Conservation (phyloP, 176 grass and related monocot genomes). For the Phragmites australis region DNA sequence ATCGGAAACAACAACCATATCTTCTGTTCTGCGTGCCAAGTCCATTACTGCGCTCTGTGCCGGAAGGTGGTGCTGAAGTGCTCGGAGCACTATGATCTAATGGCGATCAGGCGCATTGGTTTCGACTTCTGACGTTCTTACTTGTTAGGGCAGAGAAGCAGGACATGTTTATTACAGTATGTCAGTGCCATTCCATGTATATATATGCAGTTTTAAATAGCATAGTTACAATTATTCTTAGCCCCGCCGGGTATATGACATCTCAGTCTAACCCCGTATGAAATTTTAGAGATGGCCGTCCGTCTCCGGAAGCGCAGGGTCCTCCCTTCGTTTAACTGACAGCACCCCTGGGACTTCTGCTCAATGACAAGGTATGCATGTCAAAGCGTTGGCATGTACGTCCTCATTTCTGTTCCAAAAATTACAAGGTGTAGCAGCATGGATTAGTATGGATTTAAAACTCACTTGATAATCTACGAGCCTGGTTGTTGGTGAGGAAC, state of each 20-base stretch:
- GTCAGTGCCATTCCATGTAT: not conserved
- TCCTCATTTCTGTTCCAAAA: not conserved
- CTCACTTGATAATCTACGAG: conserved; percentile 43
- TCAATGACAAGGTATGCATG: not conserved
- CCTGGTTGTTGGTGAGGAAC: conserved; percentile 52
- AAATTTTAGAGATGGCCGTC: not conserved
- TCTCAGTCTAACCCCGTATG: not conserved
- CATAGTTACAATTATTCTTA: not conserved
- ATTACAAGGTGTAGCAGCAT: not conserved
- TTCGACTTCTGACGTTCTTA: not conserved
- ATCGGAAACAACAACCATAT: conserved; percentile 64
- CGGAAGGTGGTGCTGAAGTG: conserved; percentile 47
- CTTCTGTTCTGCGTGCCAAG: conserved; percentile 51
- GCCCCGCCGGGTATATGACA: not conserved
- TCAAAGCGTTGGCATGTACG: not conserved
- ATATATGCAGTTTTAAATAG: not conserved
- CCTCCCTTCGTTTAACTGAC: conserved; percentile 28
- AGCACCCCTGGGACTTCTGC: conserved; percentile 47
- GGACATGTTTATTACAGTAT: not conserved
- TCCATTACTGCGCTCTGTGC: conserved; percentile 55
- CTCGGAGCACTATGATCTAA: conserved; percentile 47
- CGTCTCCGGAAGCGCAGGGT: conserved; percentile 2
- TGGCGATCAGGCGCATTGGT: not conserved
- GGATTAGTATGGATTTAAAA: not conserved
- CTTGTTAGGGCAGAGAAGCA: not conserved